Evolutionary conservation across 2,329 filamentous ascomycete genomes (phyloP), one percentile per base, ranked within the genome.

Genomic region (Pseudocercospora macadamiae): DNA sequence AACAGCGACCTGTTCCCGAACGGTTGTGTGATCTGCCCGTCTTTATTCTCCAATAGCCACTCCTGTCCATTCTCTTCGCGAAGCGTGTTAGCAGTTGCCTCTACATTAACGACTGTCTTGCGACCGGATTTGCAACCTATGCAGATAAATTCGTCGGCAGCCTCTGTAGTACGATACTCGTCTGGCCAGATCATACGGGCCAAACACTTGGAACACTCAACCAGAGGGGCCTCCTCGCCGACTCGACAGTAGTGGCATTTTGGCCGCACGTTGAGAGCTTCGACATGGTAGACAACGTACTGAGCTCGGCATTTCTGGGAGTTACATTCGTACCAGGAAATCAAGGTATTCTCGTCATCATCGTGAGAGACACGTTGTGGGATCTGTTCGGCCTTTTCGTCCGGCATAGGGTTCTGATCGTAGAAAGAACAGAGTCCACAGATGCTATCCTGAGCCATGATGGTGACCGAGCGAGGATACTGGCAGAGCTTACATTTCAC

Each of bases 161-260:
- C 12, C 6, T 10, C 47, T n/a, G n/a, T n/a, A 26, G 36, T 4
- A 3, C 60, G 53, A 55, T 62, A 62, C 34, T 57, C 60, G 7
- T 57, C 53, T 14, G 60, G 60, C 60, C 60, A 60, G 18, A 62
- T 60, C 52, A 60, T 39, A 19, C 42, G 25, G 42, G 53, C 54
- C 1, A 44, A 42, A 18, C 57, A 62, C 25, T 49, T 49, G 6
- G 19, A 51, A 14, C 60, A 62, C 14, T 60, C 52, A 1, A 62
- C 47, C 14, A 57, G 16, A 2, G 60, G 60, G 3, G 60, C 57
- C 4, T 19, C 32, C 8, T 49, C 26, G 4, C 42, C 36, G 1
- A 44, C 28, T 1, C 60, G 57, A 26, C 60, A 62, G 44, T 60
- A 62, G 49, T 62, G 54, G 34, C 60, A 60, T 49, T 62, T 62